Conservation (phyloP, 2,329 filamentous ascomycete genomes). For the Teratosphaeria pseudoeucalypti region DNA sequence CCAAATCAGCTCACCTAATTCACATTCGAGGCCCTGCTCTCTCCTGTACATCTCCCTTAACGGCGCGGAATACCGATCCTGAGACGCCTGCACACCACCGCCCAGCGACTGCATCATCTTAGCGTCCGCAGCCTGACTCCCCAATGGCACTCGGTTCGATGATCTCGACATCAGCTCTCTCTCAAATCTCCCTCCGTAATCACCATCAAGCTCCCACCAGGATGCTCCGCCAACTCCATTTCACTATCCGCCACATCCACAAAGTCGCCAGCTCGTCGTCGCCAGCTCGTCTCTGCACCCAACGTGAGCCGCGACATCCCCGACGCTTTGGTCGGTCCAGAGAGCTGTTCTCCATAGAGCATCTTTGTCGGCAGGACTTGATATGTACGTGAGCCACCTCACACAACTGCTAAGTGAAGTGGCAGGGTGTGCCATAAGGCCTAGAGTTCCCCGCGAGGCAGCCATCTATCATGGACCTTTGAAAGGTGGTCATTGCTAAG, state of each 20-base stretch:
- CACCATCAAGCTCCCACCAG: constrained; percentile 13
- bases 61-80: constrained; percentile 9
- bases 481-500: too few relatives aligned
- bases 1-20: neutral
- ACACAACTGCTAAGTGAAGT: too few relatives aligned
- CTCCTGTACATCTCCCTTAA: constrained; percentile 10
- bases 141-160: too few relatives aligned
- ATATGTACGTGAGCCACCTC: too few relatives aligned
- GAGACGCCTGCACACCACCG: constrained; percentile 5
- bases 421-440: too few relatives aligned
- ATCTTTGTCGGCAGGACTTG: neutral
- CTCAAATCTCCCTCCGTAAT: constrained; percentile 5
- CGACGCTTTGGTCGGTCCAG: constrained; percentile 16
- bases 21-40: constrained; percentile 1
- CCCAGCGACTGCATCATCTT: neutral
- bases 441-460: too few relatives aligned
- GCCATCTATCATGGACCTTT: too few relatives aligned
- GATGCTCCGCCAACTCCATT: constrained; percentile 13
- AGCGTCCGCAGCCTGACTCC: neutral
- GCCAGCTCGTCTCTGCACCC: constrained; percentile 8
- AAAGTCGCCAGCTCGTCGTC: constrained; percentile 4
- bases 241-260: constrained; percentile 20
- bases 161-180: neutral
- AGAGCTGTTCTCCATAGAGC: constrained; percentile 4
- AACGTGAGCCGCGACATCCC: constrained; percentile 10